Conservation (phyloP, 2,329 filamentous ascomycete species). For the Cercospora janseana region DNA sequence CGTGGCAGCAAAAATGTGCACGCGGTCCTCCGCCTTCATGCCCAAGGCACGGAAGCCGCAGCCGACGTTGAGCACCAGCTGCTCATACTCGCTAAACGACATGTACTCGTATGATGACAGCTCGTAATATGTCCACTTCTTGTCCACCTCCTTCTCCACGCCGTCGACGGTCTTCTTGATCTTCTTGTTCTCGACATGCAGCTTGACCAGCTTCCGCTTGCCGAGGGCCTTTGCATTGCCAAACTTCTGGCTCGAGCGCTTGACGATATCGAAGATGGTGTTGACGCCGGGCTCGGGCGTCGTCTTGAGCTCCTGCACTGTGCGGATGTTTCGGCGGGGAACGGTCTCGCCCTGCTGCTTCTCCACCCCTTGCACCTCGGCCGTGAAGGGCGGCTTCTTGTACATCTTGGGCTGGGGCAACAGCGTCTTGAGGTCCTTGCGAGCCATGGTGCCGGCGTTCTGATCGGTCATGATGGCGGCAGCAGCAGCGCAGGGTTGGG, state of each 20-base stretch:
- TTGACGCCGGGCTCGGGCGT: constrained; percentile 66
- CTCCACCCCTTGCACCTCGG: constrained; percentile 67
- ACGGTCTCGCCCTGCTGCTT: constrained; percentile 78
- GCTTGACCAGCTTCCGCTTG: constrained; percentile 69
- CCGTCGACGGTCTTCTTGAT: constrained; percentile 85
- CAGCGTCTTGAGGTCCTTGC: constrained; percentile 49
- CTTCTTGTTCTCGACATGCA: constrained; percentile 83
- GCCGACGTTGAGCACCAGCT: constrained; percentile 66
- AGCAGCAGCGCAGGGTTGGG: background rate
- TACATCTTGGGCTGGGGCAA: constrained; percentile 48
- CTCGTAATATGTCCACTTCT: constrained; percentile 90
- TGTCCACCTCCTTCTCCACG: constrained; percentile 74
- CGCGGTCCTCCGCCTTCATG: constrained; percentile 61
- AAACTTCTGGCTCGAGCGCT: constrained; percentile 60
- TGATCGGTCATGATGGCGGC: constrained; percentile 7
- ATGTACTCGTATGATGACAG: constrained; percentile 73
- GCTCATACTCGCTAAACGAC: constrained; percentile 76
- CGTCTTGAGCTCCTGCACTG: constrained; percentile 67
- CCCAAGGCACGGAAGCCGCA: constrained; percentile 73
- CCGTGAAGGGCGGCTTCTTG: constrained; percentile 70
- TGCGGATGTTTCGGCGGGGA: constrained; percentile 69
- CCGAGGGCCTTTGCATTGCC: constrained; percentile 58
- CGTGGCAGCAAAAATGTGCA: constrained; percentile 84
- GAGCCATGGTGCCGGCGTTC: constrained; percentile 30
- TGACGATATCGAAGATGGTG: constrained; percentile 78